A percentile compares a stretch with the other conserved stretches of the same genome.
These are phyloP conservation scores for Metschnikowia gruessii DNA, from an alignment of 805 yeast species.

Conservation along the genomic window DNA sequence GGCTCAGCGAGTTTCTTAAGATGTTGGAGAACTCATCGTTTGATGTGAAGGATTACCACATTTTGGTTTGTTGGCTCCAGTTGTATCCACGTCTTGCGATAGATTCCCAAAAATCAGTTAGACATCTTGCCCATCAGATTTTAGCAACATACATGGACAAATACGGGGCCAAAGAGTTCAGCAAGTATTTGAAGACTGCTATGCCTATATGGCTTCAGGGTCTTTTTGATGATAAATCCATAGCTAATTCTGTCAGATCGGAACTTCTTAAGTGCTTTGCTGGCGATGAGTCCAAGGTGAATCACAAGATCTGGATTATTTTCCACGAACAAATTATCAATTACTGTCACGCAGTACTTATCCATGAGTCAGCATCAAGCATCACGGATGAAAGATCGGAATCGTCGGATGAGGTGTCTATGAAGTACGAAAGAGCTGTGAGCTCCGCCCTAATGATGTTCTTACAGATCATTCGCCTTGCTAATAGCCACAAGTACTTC, in stretches of 20 bases:
- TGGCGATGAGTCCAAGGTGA: slow-evolving; percentile 47
- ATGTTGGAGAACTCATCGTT: slow-evolving; percentile 33
- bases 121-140: slow-evolving; percentile 59
- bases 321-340: slow-evolving; percentile 57
- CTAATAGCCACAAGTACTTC: slow-evolving; percentile 16
- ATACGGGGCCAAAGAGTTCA: slow-evolving; percentile 53
- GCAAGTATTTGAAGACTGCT: slow-evolving; percentile 66
- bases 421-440: slow-evolving; percentile 60
- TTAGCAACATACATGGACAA: slow-evolving; percentile 49
- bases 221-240: slow-evolving; percentile 66
- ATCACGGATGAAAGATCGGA: slow-evolving; percentile 74
- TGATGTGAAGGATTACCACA: slow-evolving; percentile 45
- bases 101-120: slow-evolving; percentile 64
- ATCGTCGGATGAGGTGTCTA: slow-evolving; percentile 59
- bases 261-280: slow-evolving; percentile 56
- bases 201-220: slow-evolving; percentile 76
- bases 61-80: slow-evolving; percentile 70
- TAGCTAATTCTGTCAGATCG: slow-evolving; percentile 47
- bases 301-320: slow-evolving; percentile 53
- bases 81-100: slow-evolving; percentile 75
- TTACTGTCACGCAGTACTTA: slow-evolving; percentile 50
- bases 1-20: slow-evolving; percentile 49
- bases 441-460: slow-evolving; percentile 50
- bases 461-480: slow-evolving; percentile 28
- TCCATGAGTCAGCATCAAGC: slow-evolving; percentile 57